These are phyloP conservation scores for Mycena pura DNA, from an alignment of 768 basidiomycete species.

Conservation along the genomic window DNA sequence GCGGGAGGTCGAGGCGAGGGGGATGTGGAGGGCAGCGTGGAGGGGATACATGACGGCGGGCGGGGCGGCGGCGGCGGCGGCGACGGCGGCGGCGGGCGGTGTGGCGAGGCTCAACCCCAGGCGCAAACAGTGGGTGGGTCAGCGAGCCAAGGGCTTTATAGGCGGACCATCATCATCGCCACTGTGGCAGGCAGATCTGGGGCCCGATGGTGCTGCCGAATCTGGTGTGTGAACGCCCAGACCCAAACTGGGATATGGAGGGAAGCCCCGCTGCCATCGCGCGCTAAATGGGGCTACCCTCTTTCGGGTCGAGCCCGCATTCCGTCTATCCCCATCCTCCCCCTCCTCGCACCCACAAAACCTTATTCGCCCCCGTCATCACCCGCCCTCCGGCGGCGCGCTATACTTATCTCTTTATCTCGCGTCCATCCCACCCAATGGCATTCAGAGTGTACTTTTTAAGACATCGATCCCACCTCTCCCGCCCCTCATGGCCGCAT, in stretches of 20 bases:
- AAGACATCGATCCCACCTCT: no score
- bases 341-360: slow-evolving; percentile 1
- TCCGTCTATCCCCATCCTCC: no score
- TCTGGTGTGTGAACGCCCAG: slow-evolving; percentile 13
- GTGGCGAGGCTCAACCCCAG: no score
- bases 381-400: not conserved
- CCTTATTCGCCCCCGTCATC: not conserved
- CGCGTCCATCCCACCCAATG: not conserved
- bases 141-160: no score
- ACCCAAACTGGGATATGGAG: slow-evolving; percentile 16
- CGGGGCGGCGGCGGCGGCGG: no score
- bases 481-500: slow-evolving; percentile 72
- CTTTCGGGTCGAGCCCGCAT: not conserved
- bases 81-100: no score
- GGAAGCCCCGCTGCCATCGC: no score
- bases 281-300: not conserved
- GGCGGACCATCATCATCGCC: no score
- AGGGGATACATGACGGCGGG: slow-evolving; percentile 27
- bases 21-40: slow-evolving; percentile 40
- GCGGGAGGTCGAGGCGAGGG: slow-evolving; percentile 31
- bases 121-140: no score
- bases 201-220: no score
- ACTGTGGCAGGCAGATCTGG: no score
- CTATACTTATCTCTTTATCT: not conserved
- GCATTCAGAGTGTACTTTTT: no score